phyloP scores from a whole-genome alignment of 768 basidiomycete genomes.

The Flagelloscypha sp. region DNA sequence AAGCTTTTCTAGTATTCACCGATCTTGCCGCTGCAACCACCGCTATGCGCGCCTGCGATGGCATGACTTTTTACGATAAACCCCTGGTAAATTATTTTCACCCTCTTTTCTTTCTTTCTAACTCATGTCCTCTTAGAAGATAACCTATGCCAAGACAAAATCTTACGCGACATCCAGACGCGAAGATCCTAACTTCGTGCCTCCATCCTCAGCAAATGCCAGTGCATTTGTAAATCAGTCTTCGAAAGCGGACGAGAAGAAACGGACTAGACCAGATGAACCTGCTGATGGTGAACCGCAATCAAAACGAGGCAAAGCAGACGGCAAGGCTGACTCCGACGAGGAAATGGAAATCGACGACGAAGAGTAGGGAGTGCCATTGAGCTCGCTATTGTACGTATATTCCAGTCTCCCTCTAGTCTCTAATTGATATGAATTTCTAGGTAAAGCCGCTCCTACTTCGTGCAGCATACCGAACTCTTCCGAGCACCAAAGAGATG shows the following conservation, averaged over 20 bases:
- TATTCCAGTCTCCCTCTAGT: neutral
- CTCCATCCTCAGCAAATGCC: constrained; percentile 58
- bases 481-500: no score
- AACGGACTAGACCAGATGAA: constrained; percentile 61
- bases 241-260: constrained; percentile 38
- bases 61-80: constrained; percentile 89
- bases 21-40: constrained; percentile 88
- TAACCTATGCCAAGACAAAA: constrained; percentile 84
- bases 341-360: constrained; percentile 96
- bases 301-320: constrained; percentile 62
- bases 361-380: constrained; percentile 47
- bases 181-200: constrained; percentile 77
- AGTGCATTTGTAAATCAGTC: constrained; percentile 38
- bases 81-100: constrained; percentile 60
- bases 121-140: constrained; percentile 45
- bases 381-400: constrained; percentile 1
- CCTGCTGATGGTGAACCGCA: constrained; percentile 42
- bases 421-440: neutral
- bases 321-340: constrained; percentile 58
- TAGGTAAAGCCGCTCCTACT: no score
- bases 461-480: no score
- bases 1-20: constrained; percentile 93
- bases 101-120: constrained; percentile 5
- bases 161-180: constrained; percentile 75
- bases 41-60: constrained; percentile 88